Evolutionary conservation across 306 rosid species (phyloP), one percentile per base, ranked within the genome.

Genomic region (Ormosia semicastrata): DNA sequence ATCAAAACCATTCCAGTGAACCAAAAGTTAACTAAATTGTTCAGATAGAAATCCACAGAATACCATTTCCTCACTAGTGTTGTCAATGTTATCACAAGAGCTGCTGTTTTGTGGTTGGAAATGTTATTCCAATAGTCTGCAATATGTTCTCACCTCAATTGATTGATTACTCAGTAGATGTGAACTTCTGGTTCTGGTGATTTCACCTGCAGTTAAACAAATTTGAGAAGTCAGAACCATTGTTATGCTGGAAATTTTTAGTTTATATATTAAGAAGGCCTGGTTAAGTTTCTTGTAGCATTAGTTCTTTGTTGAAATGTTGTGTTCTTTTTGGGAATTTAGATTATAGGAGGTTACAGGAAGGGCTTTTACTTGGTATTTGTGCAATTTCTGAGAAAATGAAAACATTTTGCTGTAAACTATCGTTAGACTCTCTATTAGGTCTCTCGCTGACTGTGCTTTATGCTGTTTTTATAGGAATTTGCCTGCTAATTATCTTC

Each of bases 401-500:
- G 49, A 29, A 30, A 67, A 46, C 14, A 52, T 75, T 77, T 64
- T 79, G 36, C 33, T 67, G 44, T 40, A 13, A 66, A 29, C 59
- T 66, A 52, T 75, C 17, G 17, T 62, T 71, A 15, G 24, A 70
- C 29, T 57, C 65, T 40, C 33, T 33, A n/a, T 66, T 52, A 11
- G 32, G 69, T 47, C 53, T 56, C 66, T 36, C 52, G 52, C 66
- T 80, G 50, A 79, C 83, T 65, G 6, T 53, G 34, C 81, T 81
- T 78, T 29, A 6, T 58, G 54, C 71, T 41, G 49, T 78, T 59
- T 76, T 59, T 58, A 59, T 78, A 67, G 85, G 87, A 84, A 46
- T 33, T 83, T 87, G 81, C 80, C 54, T 52, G 71, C 71, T 52
- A 50, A 80, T 85, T 54, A 44, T 49, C 73, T 52, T 74, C 67